Evolutionary conservation across 2,329 filamentous ascomycete genomes (phyloP), one percentile per base, ranked within the genome.

Genomic region (Apiospora marii): DNA sequence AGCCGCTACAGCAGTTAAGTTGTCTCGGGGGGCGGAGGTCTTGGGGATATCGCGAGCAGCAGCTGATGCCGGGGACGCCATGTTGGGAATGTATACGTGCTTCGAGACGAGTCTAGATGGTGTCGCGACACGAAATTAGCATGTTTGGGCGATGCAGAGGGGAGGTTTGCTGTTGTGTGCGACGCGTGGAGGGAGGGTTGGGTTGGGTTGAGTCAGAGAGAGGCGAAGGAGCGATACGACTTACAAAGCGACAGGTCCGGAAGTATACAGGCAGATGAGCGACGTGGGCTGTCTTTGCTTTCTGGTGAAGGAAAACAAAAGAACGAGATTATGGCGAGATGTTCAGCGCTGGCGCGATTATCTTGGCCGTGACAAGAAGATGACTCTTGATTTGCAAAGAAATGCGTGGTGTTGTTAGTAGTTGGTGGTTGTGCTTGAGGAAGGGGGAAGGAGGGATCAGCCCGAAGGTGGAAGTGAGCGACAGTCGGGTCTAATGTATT

Each of bases 1-100:
- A 72, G 89, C 89, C 87, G 89, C 90, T 91, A 92, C 90, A 91
- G 85, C 90, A 92, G 89, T 85, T 83, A 92, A 92, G 90, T 89
- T 90, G 90, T 92, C 90, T 91, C 89, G 89, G 86, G 83, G 81
- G 82, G 82, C 81, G 84, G 85, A 87, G 86, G 87, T 85, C 87
- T 87, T 87, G 80, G 87, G 87, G 84, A 91, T 92, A 88, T 91
- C 89, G 88, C 89, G 89, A 88, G 85, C 89, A 89, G 87, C 88
- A 85, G 89, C 87, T 51, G 68, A 70, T 88, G 88, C 87, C 90
- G 90, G 88, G 82, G 85, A 87, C 87, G 90, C 90, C 89, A 91
- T 91, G 81, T 85, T 85, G 82, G 83, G 84, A 85, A 82, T 83
- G 81, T 79, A 74, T 81, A 77, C 74, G 78, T 82, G 84, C 85